Evolutionary conservation across 768 basidiomycete genomes (phyloP).

Genomic region (Clavulina sp.): DNA sequence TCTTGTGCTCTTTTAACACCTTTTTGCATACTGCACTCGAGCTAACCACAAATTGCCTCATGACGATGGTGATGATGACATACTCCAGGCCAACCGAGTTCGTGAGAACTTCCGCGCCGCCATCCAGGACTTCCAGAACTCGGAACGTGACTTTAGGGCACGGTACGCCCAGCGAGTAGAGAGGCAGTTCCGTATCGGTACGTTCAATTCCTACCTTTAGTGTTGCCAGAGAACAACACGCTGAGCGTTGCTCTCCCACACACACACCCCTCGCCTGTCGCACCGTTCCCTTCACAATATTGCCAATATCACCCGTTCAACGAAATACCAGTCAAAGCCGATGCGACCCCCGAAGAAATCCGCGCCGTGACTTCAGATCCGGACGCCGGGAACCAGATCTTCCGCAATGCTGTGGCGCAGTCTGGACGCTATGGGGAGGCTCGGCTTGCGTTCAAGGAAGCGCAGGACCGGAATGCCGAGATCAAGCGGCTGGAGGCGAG

Average conservation of each 20-base stretch:
- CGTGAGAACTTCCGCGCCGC: slow-evolving; percentile 56
- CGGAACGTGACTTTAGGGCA: slow-evolving; percentile 51
- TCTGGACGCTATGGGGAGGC: slow-evolving; percentile 77
- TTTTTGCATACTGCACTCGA: no score
- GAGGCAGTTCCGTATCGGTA: slow-evolving; percentile 64
- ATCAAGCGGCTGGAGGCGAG: slow-evolving; percentile 74
- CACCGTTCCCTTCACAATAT: no score
- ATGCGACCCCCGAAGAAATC: slow-evolving; percentile 70
- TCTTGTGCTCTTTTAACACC: no score
- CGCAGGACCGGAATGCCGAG: slow-evolving; percentile 76
- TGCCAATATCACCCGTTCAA: neutral
- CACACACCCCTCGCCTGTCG: no score
- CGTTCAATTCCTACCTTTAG: no score
- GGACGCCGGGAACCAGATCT: slow-evolving; percentile 51
- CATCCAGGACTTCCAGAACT: slow-evolving; percentile 58
- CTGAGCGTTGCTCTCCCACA: no score
- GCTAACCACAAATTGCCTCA: no score
- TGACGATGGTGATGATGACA: no score
- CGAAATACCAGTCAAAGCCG: slow-evolving; percentile 49
- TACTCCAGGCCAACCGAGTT: slow-evolving; percentile 31
- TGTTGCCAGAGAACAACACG: no score
- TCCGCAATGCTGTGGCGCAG: slow-evolving; percentile 45
- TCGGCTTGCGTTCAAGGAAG: slow-evolving; percentile 66
- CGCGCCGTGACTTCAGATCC: slow-evolving; percentile 55
- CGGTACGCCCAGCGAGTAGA: slow-evolving; percentile 51